Evolutionary conservation across 108 stramenopile species (phyloP), one percentile per base, ranked within the genome.

Genomic region (Cylindrotheca fusiformis): DNA sequence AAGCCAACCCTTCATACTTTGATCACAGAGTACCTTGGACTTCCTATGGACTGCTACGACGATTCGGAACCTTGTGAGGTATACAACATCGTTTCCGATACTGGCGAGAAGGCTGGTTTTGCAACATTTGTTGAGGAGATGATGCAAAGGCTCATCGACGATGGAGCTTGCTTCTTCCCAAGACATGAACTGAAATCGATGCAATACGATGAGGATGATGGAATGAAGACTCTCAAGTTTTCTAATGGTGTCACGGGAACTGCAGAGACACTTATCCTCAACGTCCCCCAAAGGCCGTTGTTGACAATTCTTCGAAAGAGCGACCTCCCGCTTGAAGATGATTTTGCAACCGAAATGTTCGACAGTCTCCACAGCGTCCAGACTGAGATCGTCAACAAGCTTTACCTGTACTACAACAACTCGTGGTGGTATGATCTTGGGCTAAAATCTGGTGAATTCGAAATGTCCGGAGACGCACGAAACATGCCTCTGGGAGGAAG

Each of bases 371-470:
- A 72, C 46, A 58, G 64, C 19, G 71, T 72, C 14, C 71, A 72
- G 48, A 58, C 71, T 21, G 71, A 41, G 3, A 58, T 72, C 14
- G 71, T 31, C 17, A 25, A 44, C 57, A 72, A 72, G 64, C 57
- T 72, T 5, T 72, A 72, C 50, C 52, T 72, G n/a, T 72, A 72
- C 57, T 72, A 72, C 64, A 52, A 46, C 1, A 8, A 65, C 28
- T 61, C 48, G 4, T 72, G 58, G 56, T 72, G 71, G 71, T 48
- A 25, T 57, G 52, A 72, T 27, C 57, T 72, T 5, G 65, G 65
- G 17, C 50, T 72, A 17, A 19, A 14, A 2, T n/a, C 24, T 18
- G 71, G 71, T n/a, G 71, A 72, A 14, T 72, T 72, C 46, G 55
- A 32, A 14, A 24, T 5, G 48, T 30, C 28, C 0, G 71, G 71